Percentiles rank a stretch among this genome's conserved stretches.
Conservation (phyloP, 2,329 filamentous ascomycete species). For the Lachnum nothofagi region DNA sequence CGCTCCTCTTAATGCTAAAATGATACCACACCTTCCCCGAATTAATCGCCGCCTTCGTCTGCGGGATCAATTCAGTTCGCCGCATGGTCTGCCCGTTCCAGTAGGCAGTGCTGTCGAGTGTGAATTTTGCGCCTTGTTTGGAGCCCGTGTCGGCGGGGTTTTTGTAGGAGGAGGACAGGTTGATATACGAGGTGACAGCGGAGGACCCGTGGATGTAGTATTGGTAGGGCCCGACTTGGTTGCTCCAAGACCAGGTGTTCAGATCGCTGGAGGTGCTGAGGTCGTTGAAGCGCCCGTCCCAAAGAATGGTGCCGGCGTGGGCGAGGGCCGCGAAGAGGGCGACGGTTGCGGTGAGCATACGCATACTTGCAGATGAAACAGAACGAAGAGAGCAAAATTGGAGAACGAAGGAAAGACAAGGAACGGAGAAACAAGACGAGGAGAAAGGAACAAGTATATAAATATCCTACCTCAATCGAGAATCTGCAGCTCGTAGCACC, state of each 20-base stretch:
- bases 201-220: slow-evolving; percentile 69
- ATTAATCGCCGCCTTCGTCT: slow-evolving; percentile 60
- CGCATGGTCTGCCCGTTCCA: slow-evolving; percentile 72
- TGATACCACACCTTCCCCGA: slow-evolving; percentile 64
- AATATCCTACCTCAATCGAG: background rate
- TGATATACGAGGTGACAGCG: slow-evolving; percentile 33
- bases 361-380: slow-evolving; percentile 18
- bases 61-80: slow-evolving; percentile 68
- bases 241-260: slow-evolving; percentile 60
- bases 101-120: slow-evolving; percentile 57
- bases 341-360: slow-evolving; percentile 20
- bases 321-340: slow-evolving; percentile 19
- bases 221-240: slow-evolving; percentile 65
- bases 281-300: slow-evolving; percentile 64
- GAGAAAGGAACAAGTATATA: background rate
- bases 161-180: slow-evolving; percentile 46
- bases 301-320: slow-evolving; percentile 45
- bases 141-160: slow-evolving; percentile 52
- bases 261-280: slow-evolving; percentile 50
- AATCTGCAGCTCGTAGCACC: background rate
- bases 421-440: background rate
- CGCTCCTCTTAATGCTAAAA: slow-evolving; percentile 59
- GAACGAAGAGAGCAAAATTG: background rate
- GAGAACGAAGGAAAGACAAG: background rate
- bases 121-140: slow-evolving; percentile 63